These are phyloP conservation scores for Myxozyma lipomycoides DNA, from an alignment of 805 yeast genomes.

Conservation along the genomic window DNA sequence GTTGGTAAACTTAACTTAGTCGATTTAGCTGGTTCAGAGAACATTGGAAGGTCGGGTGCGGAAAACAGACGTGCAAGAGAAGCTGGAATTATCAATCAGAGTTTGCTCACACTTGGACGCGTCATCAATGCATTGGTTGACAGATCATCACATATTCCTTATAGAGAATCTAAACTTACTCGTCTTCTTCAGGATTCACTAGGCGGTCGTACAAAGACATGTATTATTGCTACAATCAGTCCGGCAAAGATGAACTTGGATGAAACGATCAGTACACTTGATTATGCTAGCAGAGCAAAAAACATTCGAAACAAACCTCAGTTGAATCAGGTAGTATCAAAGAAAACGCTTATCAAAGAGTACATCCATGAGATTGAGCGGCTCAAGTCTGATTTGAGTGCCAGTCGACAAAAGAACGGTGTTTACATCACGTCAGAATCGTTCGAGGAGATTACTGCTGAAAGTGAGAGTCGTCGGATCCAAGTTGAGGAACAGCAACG, in stretches of 20 bases:
- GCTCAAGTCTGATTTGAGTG: slow-evolving; percentile 56
- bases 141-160: slow-evolving; percentile 69
- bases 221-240: slow-evolving; percentile 80
- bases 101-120: slow-evolving; percentile 79
- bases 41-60: slow-evolving; percentile 83
- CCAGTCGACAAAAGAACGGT: slow-evolving; percentile 64
- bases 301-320: slow-evolving; percentile 72
- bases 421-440: slow-evolving; percentile 56
- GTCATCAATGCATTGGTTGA: slow-evolving; percentile 75
- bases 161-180: slow-evolving; percentile 78
- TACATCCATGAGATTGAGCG: slow-evolving; percentile 53
- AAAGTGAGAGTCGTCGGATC: slow-evolving; percentile 49
- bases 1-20: slow-evolving; percentile 75
- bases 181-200: slow-evolving; percentile 74
- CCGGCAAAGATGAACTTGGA: slow-evolving; percentile 75
- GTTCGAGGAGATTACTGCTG: slow-evolving; percentile 44
- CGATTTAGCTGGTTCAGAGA: slow-evolving; percentile 94
- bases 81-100: slow-evolving; percentile 89
- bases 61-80: slow-evolving; percentile 81
- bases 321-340: slow-evolving; percentile 56
- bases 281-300: slow-evolving; percentile 84
- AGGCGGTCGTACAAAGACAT: slow-evolving; percentile 85
- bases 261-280: slow-evolving; percentile 80
- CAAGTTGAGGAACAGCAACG: slow-evolving; percentile 50
- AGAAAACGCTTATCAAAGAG: slow-evolving; percentile 53